Conservation (phyloP, 2,329 filamentous ascomycete genomes). For the Trichophyton benhamiae region DNA sequence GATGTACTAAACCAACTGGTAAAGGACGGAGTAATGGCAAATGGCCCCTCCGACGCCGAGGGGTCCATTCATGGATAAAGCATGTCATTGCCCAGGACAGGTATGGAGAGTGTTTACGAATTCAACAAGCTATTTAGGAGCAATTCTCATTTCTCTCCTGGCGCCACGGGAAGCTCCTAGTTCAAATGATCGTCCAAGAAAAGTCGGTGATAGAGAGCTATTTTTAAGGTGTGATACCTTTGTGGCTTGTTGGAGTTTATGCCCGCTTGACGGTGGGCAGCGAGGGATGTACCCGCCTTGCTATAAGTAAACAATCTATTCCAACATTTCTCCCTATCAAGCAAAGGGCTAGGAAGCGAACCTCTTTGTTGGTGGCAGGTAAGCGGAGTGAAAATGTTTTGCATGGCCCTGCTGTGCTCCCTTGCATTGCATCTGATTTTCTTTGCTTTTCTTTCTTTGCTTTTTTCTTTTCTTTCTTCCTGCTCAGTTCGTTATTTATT, state of each 20-base stretch:
- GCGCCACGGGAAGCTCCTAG: neutral
- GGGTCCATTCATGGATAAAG: neutral
- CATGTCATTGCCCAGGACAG: neutral
- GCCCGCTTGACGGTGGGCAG: neutral
- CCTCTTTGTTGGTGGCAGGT: conserved; percentile 7
- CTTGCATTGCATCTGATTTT: neutral
- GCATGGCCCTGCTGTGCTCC: conserved; percentile 5
- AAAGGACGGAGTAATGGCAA: neutral
- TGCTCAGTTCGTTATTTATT: neutral
- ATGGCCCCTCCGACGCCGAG: neutral
- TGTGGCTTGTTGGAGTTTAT: neutral
- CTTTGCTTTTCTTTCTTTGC: neutral
- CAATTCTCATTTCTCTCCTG: neutral
- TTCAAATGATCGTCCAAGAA: neutral
- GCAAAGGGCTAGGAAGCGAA: neutral
- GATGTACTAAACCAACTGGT: conserved; percentile 9
- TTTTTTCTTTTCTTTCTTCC: neutral
- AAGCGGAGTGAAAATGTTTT: conserved; percentile 7
- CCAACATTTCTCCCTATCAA: neutral
- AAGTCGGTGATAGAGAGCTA: conserved; percentile 2
- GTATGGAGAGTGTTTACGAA: neutral
- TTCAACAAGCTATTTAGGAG: neutral
- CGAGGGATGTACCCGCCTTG: neutral
- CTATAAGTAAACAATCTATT: neutral
- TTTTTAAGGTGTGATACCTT: neutral